Evolutionary conservation across 106 monocot genomes (phyloP).

Genomic region (Narthecium ossifragum): DNA sequence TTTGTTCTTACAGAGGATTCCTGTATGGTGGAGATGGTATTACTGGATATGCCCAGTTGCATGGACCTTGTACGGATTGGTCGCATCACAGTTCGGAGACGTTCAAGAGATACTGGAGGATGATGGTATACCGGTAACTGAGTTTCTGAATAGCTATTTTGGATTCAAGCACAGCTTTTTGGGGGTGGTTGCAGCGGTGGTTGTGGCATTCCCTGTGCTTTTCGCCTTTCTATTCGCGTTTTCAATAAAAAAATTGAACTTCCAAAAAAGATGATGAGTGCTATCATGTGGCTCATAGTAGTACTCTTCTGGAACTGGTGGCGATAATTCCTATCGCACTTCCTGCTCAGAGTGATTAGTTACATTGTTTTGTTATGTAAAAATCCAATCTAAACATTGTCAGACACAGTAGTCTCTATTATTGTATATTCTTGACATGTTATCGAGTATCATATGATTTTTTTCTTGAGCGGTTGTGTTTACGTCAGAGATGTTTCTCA

Average conservation of each 20-base stretch:
- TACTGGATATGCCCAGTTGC: neutral
- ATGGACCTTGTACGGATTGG: neutral
- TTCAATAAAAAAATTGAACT: constrained; percentile 10
- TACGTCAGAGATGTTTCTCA: no score
- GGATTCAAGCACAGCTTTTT: constrained; percentile 15
- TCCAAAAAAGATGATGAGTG: constrained; percentile 12
- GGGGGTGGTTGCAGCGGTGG: constrained; percentile 1
- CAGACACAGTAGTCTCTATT: no score
- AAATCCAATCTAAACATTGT: no score
- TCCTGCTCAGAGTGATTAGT: no score
- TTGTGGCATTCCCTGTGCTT: constrained; percentile 6
- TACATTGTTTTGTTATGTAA: no score
- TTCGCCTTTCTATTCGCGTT: constrained; percentile 13
- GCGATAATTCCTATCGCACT: no score
- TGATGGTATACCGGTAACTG: neutral
- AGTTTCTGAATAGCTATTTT: constrained; percentile 8
- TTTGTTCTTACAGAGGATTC: neutral
- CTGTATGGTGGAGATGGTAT: neutral
- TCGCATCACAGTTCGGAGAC: neutral
- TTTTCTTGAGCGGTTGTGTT: no score
- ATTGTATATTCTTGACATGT: no score
- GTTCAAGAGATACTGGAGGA: neutral
- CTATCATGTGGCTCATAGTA: no score
- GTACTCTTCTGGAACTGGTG: no score
- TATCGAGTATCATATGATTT: no score